phyloP scores from a whole-genome alignment of 1,284 basidiomycete genomes.

The Ceratobasidium sp. region DNA sequence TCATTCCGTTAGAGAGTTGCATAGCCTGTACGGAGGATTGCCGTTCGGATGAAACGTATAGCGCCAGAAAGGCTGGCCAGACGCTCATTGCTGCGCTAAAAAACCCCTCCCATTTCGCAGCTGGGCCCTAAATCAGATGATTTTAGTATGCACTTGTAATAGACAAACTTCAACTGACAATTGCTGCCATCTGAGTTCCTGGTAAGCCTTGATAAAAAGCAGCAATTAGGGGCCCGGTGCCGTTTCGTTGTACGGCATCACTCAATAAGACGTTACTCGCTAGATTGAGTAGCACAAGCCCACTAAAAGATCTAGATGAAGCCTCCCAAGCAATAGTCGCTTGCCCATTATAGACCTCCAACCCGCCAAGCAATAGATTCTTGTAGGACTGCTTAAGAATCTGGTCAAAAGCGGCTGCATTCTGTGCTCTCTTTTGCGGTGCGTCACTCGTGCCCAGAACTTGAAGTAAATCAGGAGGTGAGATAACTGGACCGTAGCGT shows the following conservation, averaged over 20 bases:
- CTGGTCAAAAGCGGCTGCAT: conserved; percentile 60
- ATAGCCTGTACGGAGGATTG: conserved; percentile 75
- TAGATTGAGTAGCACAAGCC: too few relatives aligned
- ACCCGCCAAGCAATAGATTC: conserved; percentile 64
- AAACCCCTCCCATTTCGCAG: conserved; percentile 54
- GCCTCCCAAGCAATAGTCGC: conserved; percentile 71
- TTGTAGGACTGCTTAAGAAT: conserved; percentile 58
- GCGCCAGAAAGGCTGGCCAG: conserved; percentile 78
- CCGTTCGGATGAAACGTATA: conserved; percentile 75
- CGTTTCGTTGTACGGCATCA: conserved; percentile 52
- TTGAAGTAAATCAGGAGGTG: conserved; percentile 57
- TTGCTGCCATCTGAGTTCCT: conserved; percentile 8
- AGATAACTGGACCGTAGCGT: conserved; percentile 47
- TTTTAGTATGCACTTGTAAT: background rate
- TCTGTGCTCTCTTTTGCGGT: conserved; percentile 47
- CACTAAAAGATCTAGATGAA: conserved; percentile 59
- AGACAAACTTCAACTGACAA: background rate
- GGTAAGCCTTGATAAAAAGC: too few relatives aligned
- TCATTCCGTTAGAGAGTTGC: conserved; percentile 79
- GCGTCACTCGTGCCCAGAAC: conserved; percentile 52
- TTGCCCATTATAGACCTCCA: conserved; percentile 62
- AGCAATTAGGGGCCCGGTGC: background rate
- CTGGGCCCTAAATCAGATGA: conserved; percentile 4
- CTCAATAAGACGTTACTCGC: conserved; percentile 71
- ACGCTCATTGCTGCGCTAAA: conserved; percentile 74